Percentiles rank a stretch among this genome's conserved stretches.
phyloP scores from a whole-genome alignment of 495 filamentous ascomycete species.

The Aspergillus nanangensis region DNA sequence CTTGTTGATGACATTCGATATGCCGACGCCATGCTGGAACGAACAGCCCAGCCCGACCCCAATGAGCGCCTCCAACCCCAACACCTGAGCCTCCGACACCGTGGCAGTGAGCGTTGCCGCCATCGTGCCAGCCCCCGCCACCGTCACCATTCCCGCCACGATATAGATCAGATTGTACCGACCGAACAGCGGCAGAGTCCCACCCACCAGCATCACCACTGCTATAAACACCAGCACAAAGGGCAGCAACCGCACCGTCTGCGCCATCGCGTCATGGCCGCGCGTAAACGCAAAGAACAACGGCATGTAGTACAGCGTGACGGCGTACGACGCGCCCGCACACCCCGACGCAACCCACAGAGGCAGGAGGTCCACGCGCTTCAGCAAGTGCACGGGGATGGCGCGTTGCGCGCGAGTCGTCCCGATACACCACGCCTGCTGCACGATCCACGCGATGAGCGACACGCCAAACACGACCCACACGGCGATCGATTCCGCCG shows the following conservation, averaged over 20 bases:
- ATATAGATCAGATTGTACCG: conserved; percentile 8
- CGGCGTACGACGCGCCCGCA: conserved; percentile 7
- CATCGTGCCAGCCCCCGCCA: background rate
- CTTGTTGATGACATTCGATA: conserved; percentile 5
- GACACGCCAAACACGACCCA: conserved; percentile 45
- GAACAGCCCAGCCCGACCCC: conserved; percentile 8
- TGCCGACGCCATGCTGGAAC: conserved; percentile 11
- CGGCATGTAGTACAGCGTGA: conserved; percentile 11
- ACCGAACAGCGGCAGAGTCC: background rate
- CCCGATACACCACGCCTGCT: conserved; percentile 11
- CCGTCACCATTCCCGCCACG: conserved; percentile 1
- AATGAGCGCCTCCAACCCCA: conserved; percentile 10
- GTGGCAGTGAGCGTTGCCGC: conserved; percentile 1
- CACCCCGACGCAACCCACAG: conserved; percentile 11
- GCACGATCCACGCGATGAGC: conserved; percentile 25
- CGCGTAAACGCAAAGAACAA: conserved; percentile 1
- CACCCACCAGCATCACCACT: background rate
- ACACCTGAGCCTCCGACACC: conserved; percentile 1
- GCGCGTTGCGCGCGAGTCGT: conserved; percentile 5
- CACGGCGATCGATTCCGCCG: conserved; percentile 43
- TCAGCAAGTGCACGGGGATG: conserved; percentile 8
- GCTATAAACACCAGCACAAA: conserved; percentile 2
- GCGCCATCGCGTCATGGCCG: background rate
- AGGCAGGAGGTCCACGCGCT: conserved; percentile 2
- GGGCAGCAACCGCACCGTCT: background rate